A percentile compares a stretch with the other conserved stretches of the same genome.
These are phyloP conservation scores for Taphrina pruni DNA, from an alignment of 1,139 yeast genomes.

Conservation along the genomic window DNA sequence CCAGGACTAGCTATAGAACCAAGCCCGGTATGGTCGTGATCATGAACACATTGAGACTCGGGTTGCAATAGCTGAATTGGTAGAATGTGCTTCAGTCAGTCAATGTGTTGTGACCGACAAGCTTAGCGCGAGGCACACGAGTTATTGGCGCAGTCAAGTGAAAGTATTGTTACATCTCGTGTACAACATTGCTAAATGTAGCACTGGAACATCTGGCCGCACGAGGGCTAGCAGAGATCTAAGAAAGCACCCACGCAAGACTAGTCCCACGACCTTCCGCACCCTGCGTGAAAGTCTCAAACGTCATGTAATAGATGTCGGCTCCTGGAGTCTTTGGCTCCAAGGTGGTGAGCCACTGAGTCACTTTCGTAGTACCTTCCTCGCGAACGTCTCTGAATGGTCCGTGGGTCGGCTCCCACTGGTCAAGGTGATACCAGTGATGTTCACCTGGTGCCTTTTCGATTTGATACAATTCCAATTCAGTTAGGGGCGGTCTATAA, in stretches of 20 bases:
- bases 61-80: too few relatives aligned
- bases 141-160: too few relatives aligned
- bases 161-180: too few relatives aligned
- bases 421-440: neutral
- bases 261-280: neutral
- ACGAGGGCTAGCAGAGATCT: too few relatives aligned
- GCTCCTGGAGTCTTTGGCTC: slow-evolving; percentile 9
- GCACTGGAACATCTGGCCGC: too few relatives aligned
- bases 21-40: too few relatives aligned
- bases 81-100: too few relatives aligned
- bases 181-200: too few relatives aligned
- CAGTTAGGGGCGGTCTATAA: neutral
- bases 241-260: neutral
- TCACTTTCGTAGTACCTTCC: neutral
- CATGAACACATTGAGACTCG: too few relatives aligned
- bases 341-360: neutral
- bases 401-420: slow-evolving; percentile 5
- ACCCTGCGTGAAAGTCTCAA: neutral
- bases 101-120: too few relatives aligned
- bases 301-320: slow-evolving; percentile 3
- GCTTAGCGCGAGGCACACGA: too few relatives aligned
- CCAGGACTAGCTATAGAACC: too few relatives aligned
- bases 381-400: neutral
- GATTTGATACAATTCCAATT: neutral
- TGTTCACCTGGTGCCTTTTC: neutral